Evolutionary conservation across 1,139 yeast genomes (phyloP).

Genomic region (Candida smagusa): DNA sequence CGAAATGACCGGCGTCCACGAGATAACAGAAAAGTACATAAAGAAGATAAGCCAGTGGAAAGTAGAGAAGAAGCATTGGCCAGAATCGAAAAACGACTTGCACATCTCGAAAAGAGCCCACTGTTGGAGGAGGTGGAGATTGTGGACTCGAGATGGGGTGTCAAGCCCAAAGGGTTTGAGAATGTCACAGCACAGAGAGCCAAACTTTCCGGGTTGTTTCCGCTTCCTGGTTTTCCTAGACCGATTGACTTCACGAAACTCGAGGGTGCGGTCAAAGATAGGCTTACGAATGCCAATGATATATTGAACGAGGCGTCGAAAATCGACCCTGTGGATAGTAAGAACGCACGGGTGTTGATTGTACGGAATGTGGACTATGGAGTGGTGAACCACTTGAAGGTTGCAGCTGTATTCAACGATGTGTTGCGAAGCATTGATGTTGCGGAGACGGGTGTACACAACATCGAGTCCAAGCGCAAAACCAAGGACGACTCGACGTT

Average conservation of each 20-base stretch:
- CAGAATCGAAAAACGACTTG: conserved; percentile 20
- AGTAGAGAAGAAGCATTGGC: conserved; percentile 4
- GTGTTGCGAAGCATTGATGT: conserved; percentile 37
- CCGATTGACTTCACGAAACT: conserved; percentile 54
- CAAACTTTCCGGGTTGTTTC: conserved; percentile 77
- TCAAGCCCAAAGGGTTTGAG: conserved; percentile 72
- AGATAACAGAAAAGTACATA: conserved; percentile 1
- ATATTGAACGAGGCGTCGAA: conserved; percentile 38
- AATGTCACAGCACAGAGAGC: conserved; percentile 75
- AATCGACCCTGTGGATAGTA: conserved; percentile 52
- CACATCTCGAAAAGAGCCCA: conserved; percentile 18
- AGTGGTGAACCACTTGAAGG: conserved; percentile 34
- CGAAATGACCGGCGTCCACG: conserved; percentile 1
- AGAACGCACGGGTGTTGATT: conserved; percentile 47
- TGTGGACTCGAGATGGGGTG: conserved; percentile 67
- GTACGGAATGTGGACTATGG: conserved; percentile 46
- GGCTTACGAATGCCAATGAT: conserved; percentile 40
- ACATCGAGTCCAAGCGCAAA: conserved; percentile 32
- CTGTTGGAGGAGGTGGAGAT: conserved; percentile 34
- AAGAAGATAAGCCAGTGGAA: conserved; percentile 1
- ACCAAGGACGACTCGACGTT: conserved; percentile 36
- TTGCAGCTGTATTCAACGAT: conserved; percentile 42
- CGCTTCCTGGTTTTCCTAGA: conserved; percentile 67
- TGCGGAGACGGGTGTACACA: conserved; percentile 25
- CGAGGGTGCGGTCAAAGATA: conserved; percentile 44